Evolutionary conservation across 495 filamentous ascomycete species (phyloP), one percentile per base, ranked within the genome.

Genomic region (Bombardia bombarda): DNA sequence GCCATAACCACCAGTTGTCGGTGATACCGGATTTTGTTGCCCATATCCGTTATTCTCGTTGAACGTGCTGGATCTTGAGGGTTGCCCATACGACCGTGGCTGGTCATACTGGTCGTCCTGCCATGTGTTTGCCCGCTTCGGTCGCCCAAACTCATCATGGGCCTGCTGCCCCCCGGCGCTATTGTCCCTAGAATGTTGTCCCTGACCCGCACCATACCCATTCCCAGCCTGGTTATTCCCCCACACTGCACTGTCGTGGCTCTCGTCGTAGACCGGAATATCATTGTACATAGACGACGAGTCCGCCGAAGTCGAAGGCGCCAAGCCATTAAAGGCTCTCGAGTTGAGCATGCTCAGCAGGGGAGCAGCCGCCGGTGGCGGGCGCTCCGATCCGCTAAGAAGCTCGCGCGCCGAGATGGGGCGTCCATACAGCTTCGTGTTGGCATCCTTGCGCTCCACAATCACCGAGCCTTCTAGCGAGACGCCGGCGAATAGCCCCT

Each of bases 401-500:
- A 97, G 77, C 57, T 92, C 81, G 42, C 65, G 63, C n/a, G 92
- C 92, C 9, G 86, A 86, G 54, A 86, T 74, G 19, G 79, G 77
- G 51, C 78, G 78, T 41, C 85, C 86, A 67, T 98, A 98, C 38
- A 98, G 74, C 63, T 94, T 96, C 65, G 90, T 84, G 55, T 98
- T 98, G 43, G 93, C 92, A 67, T 98, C 92, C 58, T 86, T 84
- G 43, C 92, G 80, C 66, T 97, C 93, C 39, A 95, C 80, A 28
- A 98, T 78, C 40, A 82, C 87, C 36, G 82, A 86, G 13, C 92
- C 92, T 63, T 98, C 92, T 48, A 98, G 67, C 50, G 84, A 90
- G 35, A 98, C 90, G 55, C 92, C 92, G 2, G 92, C 92, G 51
- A 98, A 98, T 10, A 97, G 70, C 19, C 92, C 92, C 69, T 96